phyloP scores from a whole-genome alignment of 2,329 filamentous ascomycete genomes.

The Hymenoscyphus fraxineus region DNA sequence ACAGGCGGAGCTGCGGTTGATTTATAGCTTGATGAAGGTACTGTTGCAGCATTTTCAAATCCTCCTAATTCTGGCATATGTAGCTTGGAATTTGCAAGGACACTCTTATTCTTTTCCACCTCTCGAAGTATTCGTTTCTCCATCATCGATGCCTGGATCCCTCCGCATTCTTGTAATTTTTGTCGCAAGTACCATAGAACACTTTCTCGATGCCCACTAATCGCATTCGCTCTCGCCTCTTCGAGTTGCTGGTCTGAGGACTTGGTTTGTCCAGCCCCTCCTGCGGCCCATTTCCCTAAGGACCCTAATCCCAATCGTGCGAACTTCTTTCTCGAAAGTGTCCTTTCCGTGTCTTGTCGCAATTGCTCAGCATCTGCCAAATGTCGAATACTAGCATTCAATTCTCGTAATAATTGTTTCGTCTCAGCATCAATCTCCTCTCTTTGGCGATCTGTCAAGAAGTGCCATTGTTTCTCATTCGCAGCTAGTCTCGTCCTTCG shows the following conservation, averaged over 20 bases:
- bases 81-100: conserved; percentile 65
- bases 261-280: conserved; percentile 53
- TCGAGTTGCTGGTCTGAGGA: conserved; percentile 66
- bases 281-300: conserved; percentile 63
- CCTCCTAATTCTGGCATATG: conserved; percentile 28
- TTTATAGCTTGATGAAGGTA: conserved; percentile 17
- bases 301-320: conserved; percentile 58
- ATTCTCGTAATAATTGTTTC: conserved; percentile 77
- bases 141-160: conserved; percentile 86
- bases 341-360: conserved; percentile 70
- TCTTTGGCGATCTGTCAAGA: conserved; percentile 72
- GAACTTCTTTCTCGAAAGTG: conserved; percentile 68
- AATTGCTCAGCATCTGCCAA: conserved; percentile 80
- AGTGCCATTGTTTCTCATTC: conserved; percentile 30
- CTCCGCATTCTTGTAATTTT: conserved; percentile 70
- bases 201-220: conserved; percentile 71
- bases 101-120: conserved; percentile 83
- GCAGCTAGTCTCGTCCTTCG: conserved; percentile 38
- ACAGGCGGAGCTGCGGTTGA: conserved; percentile 17
- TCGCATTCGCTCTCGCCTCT: conserved; percentile 64
- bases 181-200: conserved; percentile 79
- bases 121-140: conserved; percentile 80
- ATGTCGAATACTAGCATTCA: conserved; percentile 75
- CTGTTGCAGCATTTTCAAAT: conserved; percentile 22
- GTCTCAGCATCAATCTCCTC: conserved; percentile 85